phyloP scores from a whole-genome alignment of 2,329 filamentous ascomycete genomes.

The Fusarium napiforme region DNA sequence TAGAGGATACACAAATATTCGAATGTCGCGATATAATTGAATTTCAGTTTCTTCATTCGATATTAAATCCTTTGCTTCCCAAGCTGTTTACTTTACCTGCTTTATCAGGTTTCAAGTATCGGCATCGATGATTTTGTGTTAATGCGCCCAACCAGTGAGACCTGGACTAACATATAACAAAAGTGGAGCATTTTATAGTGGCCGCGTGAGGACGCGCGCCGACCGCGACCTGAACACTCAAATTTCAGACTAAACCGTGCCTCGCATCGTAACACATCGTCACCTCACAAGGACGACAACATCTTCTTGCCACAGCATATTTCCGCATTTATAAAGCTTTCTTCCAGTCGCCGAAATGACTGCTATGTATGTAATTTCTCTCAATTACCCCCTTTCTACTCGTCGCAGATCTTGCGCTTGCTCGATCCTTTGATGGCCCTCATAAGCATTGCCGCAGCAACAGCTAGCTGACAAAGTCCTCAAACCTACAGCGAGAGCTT shows the following conservation, averaged over 20 bases:
- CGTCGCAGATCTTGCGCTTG: background rate
- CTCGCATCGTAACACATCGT: conserved; percentile 22
- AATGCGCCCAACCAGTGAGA: background rate
- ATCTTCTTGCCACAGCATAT: background rate
- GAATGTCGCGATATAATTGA: too few relatives aligned
- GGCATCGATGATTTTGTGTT: background rate
- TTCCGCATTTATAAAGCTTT: conserved; percentile 1
- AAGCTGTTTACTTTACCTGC: background rate
- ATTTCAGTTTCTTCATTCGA: background rate
- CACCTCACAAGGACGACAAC: conserved; percentile 16
- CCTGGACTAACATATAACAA: background rate
- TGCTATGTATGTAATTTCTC: conserved; percentile 50
- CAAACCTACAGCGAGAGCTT: conserved; percentile 78
- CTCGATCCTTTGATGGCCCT: background rate
- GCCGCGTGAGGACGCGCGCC: conserved; percentile 32
- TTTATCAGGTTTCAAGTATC: background rate
- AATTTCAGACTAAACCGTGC: conserved; percentile 35
- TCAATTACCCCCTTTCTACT: background rate
- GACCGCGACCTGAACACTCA: conserved; percentile 33
- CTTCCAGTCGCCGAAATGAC: conserved; percentile 46
- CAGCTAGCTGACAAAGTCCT: conserved; percentile 30
- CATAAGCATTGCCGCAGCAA: conserved; percentile 20
- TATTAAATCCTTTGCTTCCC: background rate
- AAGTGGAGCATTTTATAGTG: conserved; percentile 35
- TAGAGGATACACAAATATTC: background rate